Percentiles rank a stretch among this genome's conserved stretches.
Conservation (phyloP, 2,329 filamentous ascomycete species). For the Cryphonectria radicalis region DNA sequence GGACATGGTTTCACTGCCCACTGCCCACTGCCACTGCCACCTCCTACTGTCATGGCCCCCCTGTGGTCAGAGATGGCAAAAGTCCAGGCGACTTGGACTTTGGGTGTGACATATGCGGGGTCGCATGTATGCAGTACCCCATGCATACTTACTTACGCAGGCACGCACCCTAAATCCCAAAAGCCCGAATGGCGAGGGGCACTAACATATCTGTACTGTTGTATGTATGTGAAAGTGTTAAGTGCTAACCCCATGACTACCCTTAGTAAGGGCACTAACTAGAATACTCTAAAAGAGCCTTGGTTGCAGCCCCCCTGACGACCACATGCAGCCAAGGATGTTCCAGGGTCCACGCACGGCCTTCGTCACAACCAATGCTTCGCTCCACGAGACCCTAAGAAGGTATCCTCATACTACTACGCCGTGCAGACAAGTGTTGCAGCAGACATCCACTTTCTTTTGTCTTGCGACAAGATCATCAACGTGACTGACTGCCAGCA, state of each 20-base stretch:
- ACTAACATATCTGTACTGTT: neutral
- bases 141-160: neutral
- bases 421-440: neutral
- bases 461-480: neutral
- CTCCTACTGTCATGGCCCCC: too few species aligned
- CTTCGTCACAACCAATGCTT: neutral
- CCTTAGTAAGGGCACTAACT: neutral
- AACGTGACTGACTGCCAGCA: neutral
- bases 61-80: neutral
- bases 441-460: neutral
- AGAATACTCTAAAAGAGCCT: neutral
- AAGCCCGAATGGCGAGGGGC: neutral
- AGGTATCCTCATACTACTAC: neutral
- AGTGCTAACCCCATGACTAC: neutral
- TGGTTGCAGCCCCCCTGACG: constrained; percentile 3
- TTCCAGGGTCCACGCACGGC: neutral
- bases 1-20: neutral
- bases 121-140: neutral
- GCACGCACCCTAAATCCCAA: neutral
- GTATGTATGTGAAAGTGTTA: neutral
- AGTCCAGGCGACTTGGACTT: neutral
- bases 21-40: neutral
- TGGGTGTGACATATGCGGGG: constrained; percentile 6
- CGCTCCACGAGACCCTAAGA: neutral
- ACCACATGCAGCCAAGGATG: constrained; percentile 6